A percentile compares a stretch with the other conserved stretches of the same genome.
Evolutionary conservation across 2,329 filamentous ascomycete species (phyloP).

Genomic region (Sarocladiaceae sp.): DNA sequence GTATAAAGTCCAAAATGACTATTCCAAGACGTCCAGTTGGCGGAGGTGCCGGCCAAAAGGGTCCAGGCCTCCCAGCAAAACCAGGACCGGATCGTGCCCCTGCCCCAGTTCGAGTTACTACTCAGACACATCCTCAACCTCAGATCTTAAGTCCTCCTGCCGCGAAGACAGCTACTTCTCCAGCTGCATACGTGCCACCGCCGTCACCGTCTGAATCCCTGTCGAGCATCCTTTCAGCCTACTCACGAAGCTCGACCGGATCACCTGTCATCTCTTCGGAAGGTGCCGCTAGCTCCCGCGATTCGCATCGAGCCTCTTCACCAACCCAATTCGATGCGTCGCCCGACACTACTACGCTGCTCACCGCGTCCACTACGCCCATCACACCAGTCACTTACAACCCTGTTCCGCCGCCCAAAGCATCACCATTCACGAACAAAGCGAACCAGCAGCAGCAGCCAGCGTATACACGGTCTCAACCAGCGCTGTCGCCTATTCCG

Average conservation of each 20-base stretch:
- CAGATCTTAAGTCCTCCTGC: conserved; percentile 7
- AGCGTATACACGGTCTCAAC: not conserved
- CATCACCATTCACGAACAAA: not conserved
- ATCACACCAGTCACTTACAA: conserved; percentile 8
- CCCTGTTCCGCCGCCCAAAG: conserved; percentile 7
- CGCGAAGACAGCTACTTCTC: conserved; percentile 16
- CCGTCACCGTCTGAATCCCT: conserved; percentile 28
- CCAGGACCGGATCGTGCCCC: not conserved
- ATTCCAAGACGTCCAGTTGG: conserved; percentile 12
- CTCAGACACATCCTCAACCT: not conserved
- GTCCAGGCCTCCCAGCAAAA: conserved; percentile 2
- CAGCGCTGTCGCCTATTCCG: conserved; percentile 1
- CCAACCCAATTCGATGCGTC: conserved; percentile 18
- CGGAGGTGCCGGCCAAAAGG: not conserved
- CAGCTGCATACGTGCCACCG: conserved; percentile 13
- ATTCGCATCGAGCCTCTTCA: conserved; percentile 19
- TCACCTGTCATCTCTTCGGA: conserved; percentile 38
- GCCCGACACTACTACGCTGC: not conserved
- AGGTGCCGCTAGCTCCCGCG: conserved; percentile 22
- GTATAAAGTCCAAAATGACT: conserved; percentile 7
- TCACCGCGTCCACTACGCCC: conserved; percentile 19
- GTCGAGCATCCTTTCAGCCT: conserved; percentile 52
- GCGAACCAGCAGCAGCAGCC: not conserved
- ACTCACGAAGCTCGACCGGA: conserved; percentile 43
- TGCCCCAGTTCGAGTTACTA: not conserved